Percentiles rank a stretch among this genome's conserved stretches.
phyloP scores from a whole-genome alignment of 2,329 filamentous ascomycete species.

The Aspergillus novofumigatus region DNA sequence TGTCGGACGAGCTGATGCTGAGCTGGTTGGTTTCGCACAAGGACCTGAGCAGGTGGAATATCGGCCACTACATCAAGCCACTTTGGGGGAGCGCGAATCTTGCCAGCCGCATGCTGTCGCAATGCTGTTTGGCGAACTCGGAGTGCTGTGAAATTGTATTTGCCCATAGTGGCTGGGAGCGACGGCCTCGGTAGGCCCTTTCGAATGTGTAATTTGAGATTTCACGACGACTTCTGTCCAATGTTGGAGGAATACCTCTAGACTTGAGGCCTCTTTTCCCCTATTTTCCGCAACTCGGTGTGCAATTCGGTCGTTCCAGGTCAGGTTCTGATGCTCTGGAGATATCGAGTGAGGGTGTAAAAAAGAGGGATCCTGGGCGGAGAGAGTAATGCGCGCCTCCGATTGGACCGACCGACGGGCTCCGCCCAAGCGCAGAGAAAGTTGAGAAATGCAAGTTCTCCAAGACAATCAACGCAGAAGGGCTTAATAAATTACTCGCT shows the following conservation, averaged over 20 bases:
- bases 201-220: neutral
- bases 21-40: constrained; percentile 55
- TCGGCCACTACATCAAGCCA: constrained; percentile 57
- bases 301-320: neutral
- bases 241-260: neutral
- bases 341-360: constrained; percentile 18
- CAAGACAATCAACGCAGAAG: neutral
- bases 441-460: neutral
- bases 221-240: neutral
- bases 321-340: neutral
- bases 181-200: neutral
- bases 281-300: neutral
- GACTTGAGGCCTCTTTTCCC: neutral
- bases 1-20: constrained; percentile 41
- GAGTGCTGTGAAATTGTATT: constrained; percentile 44
- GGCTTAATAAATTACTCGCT: neutral
- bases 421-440: constrained; percentile 23
- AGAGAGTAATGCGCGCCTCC: constrained; percentile 25
- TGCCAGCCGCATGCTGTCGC: constrained; percentile 33
- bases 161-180: constrained; percentile 36
- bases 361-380: constrained; percentile 31
- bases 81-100: constrained; percentile 33
- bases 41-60: constrained; percentile 57
- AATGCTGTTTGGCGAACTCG: constrained; percentile 43
- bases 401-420: constrained; percentile 31